Evolutionary conservation across 192 early-diverging fungal species (phyloP).

Genomic region (Rhizophagus prolifer): DNA sequence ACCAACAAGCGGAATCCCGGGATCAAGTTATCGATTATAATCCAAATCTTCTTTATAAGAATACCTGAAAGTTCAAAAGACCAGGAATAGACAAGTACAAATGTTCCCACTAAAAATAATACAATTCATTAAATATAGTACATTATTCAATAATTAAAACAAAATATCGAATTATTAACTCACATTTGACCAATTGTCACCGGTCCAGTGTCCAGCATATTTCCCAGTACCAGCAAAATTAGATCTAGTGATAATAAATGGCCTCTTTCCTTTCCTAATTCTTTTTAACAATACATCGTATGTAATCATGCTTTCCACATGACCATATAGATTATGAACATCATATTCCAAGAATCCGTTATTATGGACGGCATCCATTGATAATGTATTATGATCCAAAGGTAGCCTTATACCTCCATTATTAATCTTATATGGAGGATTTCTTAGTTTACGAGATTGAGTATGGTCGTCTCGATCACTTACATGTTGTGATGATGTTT

Average conservation of each 20-base stretch:
- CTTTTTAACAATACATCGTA: background rate
- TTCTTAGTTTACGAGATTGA: background rate
- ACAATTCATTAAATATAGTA: no score
- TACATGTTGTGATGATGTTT: background rate
- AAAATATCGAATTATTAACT: background rate
- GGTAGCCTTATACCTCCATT: constrained; percentile 3
- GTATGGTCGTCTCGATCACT: background rate
- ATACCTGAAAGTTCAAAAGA: constrained; percentile 57
- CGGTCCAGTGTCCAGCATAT: constrained; percentile 50
- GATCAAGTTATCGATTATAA: background rate
- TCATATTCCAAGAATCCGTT: constrained; percentile 9
- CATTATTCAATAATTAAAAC: background rate
- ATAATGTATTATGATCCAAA: background rate
- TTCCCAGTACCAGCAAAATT: constrained; percentile 54
- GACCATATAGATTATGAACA: constrained; percentile 25
- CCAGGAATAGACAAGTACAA: constrained; percentile 62
- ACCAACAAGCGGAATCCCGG: constrained; percentile 70
- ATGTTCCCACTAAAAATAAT: constrained; percentile 53
- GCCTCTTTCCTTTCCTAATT: constrained; percentile 15
- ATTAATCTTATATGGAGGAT: constrained; percentile 20
- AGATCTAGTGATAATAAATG: constrained; percentile 21
- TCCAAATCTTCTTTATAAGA: background rate
- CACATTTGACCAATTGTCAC: constrained; percentile 54
- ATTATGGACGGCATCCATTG: background rate
- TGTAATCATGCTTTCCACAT: constrained; percentile 17